Base-by-base conservation (phyloP, 345 rosid species). In the Psidium guajava region DNA sequence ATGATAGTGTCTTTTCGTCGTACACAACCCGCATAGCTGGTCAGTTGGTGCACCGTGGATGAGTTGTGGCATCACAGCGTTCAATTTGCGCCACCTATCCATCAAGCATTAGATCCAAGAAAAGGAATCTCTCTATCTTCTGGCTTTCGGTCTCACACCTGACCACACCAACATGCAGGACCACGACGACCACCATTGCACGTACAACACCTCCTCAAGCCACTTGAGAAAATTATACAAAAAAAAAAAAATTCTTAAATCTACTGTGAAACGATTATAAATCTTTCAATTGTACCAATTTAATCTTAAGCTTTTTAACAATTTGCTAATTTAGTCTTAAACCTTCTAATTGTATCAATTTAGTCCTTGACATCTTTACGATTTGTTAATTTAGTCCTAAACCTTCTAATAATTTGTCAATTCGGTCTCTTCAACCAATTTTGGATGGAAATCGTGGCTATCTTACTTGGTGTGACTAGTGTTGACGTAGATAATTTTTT, bases 311-410 rank as follows among this genome's bases (percentile, higher is more conserved):
- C 2, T 0, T 59, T 59, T n/a, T 59, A 18, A 59, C 2, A 0
- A 6, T 28, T 0, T 15, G 0, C 0, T 15, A 61, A 61, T 61
- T 61, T 61, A 7, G 0, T 28, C 42, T 54, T 54, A 16, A 54
- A 54, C 7, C 8, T 20, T 54, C 18, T 16, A 1, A 16, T 6
- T 6, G 8, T 54, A 3, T 6, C 8, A 18, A 54, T 18, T 54
- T 54, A 54, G 7, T 54, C 3, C 1, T 6, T 1, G 4, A 61
- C 1, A 15, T 61, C 7, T 15, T 4, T 0, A 15, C 1, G 0
- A 61, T 27, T 27, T 27, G 8, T 14, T 21, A 4, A 61, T 28
- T 61, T 61, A 7, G 36, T 15, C 15, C 1, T 28, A 28, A 27
- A 61, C 5, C 0, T 61, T 28, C 14, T 28, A 4, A 28, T 15